phyloP scores from a whole-genome alignment of 257 asterid genomes.

The Datura wrightii region DNA sequence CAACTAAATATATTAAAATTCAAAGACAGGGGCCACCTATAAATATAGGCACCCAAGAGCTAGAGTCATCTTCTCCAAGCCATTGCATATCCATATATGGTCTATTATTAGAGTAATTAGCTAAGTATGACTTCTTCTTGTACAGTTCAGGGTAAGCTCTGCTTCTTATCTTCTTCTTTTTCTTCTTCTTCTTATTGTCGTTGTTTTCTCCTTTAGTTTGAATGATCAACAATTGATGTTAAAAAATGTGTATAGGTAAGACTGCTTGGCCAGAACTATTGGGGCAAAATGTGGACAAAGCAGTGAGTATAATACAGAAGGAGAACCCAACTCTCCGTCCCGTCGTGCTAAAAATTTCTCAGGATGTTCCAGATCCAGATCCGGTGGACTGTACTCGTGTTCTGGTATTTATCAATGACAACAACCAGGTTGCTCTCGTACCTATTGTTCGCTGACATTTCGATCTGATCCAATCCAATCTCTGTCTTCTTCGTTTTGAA shows the following conservation, averaged over 20 bases:
- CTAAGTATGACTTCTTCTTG: background rate
- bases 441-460: conserved; percentile 9
- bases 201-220: background rate
- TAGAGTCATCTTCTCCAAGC: background rate
- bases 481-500: background rate
- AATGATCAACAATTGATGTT: background rate
- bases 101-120: background rate
- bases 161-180: too few species aligned
- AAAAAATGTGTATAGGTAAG: background rate
- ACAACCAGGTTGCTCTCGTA: conserved; percentile 25
- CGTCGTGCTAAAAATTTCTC: conserved; percentile 3
- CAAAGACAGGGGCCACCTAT: conserved; percentile 14
- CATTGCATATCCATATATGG: background rate
- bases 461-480: background rate
- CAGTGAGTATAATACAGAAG: conserved; percentile 18
- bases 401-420: conserved; percentile 20
- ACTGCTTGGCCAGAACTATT: conserved; percentile 26
- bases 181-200: background rate
- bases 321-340: conserved; percentile 28
- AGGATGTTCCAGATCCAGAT: conserved; percentile 24
- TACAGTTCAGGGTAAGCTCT: conserved; percentile 22
- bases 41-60: background rate
- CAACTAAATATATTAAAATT: background rate
- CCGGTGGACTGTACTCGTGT: conserved; percentile 28
- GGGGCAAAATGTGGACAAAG: conserved; percentile 21